These are phyloP conservation scores for Hymenoscyphus salicellus DNA, from an alignment of 2,329 filamentous ascomycete genomes.

Conservation along the genomic window DNA sequence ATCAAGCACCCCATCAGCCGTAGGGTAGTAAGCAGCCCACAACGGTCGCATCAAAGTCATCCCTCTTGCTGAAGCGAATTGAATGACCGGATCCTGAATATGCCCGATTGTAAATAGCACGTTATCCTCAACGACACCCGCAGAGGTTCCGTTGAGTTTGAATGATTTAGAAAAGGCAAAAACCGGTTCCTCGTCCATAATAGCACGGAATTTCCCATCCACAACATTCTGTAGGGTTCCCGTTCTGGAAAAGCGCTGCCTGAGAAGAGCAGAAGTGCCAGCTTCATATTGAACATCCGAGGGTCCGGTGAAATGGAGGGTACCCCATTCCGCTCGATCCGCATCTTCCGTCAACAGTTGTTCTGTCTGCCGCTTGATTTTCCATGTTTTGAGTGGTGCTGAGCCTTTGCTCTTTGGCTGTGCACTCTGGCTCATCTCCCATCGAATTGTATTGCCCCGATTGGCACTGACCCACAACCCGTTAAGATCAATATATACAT, in stretches of 20 bases:
- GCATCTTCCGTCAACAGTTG: conserved; percentile 69
- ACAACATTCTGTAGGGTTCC: conserved; percentile 64
- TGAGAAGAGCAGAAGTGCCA: conserved; percentile 63
- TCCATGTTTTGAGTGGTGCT: conserved; percentile 62
- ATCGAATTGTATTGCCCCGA: conserved; percentile 64
- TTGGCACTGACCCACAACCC: conserved; percentile 82
- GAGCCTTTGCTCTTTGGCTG: conserved; percentile 36
- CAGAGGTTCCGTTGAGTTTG: conserved; percentile 42
- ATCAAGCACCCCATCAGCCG: conserved; percentile 59
- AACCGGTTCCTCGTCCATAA: conserved; percentile 76
- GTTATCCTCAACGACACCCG: conserved; percentile 43
- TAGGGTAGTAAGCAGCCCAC: conserved; percentile 72
- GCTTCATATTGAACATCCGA: conserved; percentile 65
- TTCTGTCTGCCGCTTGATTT: conserved; percentile 57
- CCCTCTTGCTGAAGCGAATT: conserved; percentile 73
- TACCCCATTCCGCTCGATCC: conserved; percentile 82
- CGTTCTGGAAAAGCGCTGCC: conserved; percentile 66
- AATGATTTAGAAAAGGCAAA: conserved; percentile 75
- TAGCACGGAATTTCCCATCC: conserved; percentile 63
- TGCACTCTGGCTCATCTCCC: conserved; percentile 56
- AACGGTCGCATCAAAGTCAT: conserved; percentile 75
- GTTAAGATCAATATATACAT: conserved; percentile 66
- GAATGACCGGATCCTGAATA: conserved; percentile 74
- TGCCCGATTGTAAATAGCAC: conserved; percentile 74
- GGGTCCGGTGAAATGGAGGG: conserved; percentile 72